These are phyloP conservation scores for Zygoascus sp. DNA, from an alignment of 1,139 yeast genomes.

Conservation along the genomic window DNA sequence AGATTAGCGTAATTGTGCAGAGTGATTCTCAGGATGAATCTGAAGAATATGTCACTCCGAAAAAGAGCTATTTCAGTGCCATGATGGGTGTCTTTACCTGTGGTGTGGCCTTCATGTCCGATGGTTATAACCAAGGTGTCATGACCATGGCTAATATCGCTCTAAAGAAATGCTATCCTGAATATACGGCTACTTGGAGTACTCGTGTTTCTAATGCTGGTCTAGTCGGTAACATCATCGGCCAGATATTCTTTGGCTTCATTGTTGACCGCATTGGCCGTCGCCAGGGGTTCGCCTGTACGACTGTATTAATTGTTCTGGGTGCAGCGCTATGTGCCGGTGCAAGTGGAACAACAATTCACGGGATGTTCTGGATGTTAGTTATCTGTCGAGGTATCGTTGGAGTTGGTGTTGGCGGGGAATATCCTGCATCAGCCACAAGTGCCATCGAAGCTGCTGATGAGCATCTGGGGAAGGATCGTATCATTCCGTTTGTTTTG, in stretches of 20 bases:
- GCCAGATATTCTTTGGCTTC: constrained; percentile 73
- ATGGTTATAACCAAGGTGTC: constrained; percentile 81
- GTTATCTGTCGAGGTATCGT: constrained; percentile 79
- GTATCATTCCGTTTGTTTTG: constrained; percentile 64
- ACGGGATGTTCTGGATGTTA: constrained; percentile 75
- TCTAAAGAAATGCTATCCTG: constrained; percentile 60
- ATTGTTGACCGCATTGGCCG: constrained; percentile 78
- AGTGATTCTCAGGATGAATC: not conserved
- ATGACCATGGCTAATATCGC: constrained; percentile 70
- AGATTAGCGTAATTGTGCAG: not conserved
- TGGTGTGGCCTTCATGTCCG: constrained; percentile 85
- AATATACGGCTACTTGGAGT: constrained; percentile 57
- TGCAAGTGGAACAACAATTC: constrained; percentile 45
- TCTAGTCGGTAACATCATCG: constrained; percentile 82
- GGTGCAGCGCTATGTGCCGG: constrained; percentile 76
- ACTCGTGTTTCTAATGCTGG: constrained; percentile 72
- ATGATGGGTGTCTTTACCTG: constrained; percentile 12
- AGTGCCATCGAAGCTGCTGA: constrained; percentile 90
- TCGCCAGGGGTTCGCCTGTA: constrained; percentile 70
- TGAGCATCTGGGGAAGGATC: constrained; percentile 69
- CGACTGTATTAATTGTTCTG: constrained; percentile 65
- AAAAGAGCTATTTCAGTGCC: constrained; percentile 10
- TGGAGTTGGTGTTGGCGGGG: constrained; percentile 76
- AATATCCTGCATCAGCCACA: constrained; percentile 87
- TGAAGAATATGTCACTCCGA: not conserved